Percentiles rank a stretch among this genome's conserved stretches.
These are phyloP conservation scores for Sapria himalayana DNA, from an alignment of 345 rosid species.

Conservation along the genomic window DNA sequence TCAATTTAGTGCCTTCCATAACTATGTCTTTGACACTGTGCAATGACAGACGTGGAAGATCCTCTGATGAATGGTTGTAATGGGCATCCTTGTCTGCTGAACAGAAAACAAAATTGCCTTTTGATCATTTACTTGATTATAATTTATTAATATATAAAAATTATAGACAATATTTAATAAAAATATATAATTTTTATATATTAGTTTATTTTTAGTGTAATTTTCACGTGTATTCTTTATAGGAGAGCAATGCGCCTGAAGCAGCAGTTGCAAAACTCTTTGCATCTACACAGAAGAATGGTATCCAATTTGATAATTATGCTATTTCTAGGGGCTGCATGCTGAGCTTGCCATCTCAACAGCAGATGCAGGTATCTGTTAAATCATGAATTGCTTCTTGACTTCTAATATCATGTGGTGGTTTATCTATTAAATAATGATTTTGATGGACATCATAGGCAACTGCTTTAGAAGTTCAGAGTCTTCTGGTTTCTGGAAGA, in stretches of 20 bases:
- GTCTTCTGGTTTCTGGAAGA: slow-evolving; percentile 85
- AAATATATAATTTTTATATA: too few species aligned
- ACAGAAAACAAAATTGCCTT: too few species aligned
- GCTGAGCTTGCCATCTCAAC: slow-evolving; percentile 71
- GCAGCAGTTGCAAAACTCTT: slow-evolving; percentile 86
- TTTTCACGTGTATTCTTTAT: slow-evolving; percentile 9
- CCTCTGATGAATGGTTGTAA: too few species aligned
- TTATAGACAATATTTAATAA: too few species aligned
- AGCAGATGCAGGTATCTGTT: slow-evolving; percentile 53
- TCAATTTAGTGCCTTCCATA: too few species aligned
- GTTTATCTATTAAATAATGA: slow-evolving; percentile 6
- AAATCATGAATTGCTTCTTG: neutral
- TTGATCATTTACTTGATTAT: too few species aligned
- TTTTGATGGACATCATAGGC: slow-evolving; percentile 26
- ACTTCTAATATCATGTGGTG: neutral
- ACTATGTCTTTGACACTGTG: too few species aligned
- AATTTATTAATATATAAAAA: too few species aligned
- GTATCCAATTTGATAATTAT: slow-evolving; percentile 22
- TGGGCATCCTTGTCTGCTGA: too few species aligned
- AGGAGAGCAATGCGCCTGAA: slow-evolving; percentile 86
- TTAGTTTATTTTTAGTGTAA: too few species aligned
- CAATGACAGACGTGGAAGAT: too few species aligned
- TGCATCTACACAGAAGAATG: slow-evolving; percentile 55
- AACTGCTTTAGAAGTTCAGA: slow-evolving; percentile 82
- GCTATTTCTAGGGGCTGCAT: slow-evolving; percentile 45